phyloP scores from a whole-genome alignment of 169 alveolate genomes.

The Plasmodium gaboni region DNA sequence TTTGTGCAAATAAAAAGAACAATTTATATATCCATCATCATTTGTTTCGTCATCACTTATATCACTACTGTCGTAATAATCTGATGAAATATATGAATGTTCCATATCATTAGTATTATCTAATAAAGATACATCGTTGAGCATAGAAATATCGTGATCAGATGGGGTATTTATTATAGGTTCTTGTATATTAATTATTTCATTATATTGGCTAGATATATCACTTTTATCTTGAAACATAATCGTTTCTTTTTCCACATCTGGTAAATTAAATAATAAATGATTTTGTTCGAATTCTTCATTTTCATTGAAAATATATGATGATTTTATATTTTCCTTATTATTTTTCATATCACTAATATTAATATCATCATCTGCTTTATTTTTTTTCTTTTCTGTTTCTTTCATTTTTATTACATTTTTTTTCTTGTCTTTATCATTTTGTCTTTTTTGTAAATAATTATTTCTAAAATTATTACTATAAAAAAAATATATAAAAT shows the following conservation, averaged over 20 bases:
- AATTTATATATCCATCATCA: constrained; percentile 17
- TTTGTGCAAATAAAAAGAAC: constrained; percentile 44
- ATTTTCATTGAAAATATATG: constrained; percentile 12
- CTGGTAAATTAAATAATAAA: background rate
- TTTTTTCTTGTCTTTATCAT: background rate
- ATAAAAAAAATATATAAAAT: constrained; percentile 28
- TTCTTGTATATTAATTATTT: background rate
- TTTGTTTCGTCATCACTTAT: constrained; percentile 3
- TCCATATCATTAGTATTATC: background rate
- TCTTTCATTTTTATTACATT: background rate
- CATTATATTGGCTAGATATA: background rate
- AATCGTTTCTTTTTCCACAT: background rate
- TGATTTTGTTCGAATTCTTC: background rate
- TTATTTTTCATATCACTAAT: background rate
- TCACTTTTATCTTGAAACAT: background rate
- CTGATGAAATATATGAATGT: constrained; percentile 4
- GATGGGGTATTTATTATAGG: background rate
- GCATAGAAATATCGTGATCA: too few species aligned
- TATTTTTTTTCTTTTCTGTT: background rate
- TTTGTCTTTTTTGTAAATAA: background rate
- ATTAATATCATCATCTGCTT: background rate
- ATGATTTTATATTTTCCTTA: background rate
- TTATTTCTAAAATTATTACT: constrained; percentile 11
- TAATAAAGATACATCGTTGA: background rate
- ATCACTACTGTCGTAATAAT: constrained; percentile 15